phyloP scores from a whole-genome alignment of 257 asterid species.

The Nicotiana obtusifolia region DNA sequence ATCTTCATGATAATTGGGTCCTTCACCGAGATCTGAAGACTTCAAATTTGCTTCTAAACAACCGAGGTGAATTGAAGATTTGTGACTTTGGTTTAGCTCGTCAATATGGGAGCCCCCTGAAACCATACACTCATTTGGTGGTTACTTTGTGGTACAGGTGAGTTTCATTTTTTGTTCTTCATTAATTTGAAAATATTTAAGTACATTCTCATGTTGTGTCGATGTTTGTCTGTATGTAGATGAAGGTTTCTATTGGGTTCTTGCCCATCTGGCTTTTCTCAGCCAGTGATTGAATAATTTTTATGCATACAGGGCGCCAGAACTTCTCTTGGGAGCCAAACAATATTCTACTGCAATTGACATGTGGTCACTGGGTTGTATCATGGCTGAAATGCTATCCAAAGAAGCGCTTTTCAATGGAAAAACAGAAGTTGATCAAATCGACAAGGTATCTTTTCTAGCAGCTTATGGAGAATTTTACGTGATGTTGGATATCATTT shows the following conservation, averaged over 20 bases:
- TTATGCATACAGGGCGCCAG: conserved; percentile 69
- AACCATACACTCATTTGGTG: conserved; percentile 78
- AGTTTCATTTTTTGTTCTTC: conserved; percentile 14
- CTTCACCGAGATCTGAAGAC: conserved; percentile 88
- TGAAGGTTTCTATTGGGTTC: neutral
- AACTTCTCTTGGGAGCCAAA: conserved; percentile 75
- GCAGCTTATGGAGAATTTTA: neutral
- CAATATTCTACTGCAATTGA: conserved; percentile 85
- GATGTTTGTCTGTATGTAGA: neutral
- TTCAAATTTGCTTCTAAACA: conserved; percentile 71
- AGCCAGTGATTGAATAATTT: conserved; percentile 2
- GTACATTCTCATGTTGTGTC: neutral
- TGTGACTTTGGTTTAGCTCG: conserved; percentile 95
- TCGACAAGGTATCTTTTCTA: conserved; percentile 57
- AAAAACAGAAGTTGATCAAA: conserved; percentile 67
- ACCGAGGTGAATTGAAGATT: conserved; percentile 74
- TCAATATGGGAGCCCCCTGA: conserved; percentile 80
- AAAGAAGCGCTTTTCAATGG: conserved; percentile 75
- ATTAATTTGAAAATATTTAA: neutral
- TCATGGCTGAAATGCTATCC: conserved; percentile 74
- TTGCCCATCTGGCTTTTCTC: neutral
- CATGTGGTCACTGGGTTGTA: conserved; percentile 97
- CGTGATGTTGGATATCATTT: neutral
- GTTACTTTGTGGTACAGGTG: conserved; percentile 97
- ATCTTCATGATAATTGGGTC: conserved; percentile 89